Base-by-base conservation (phyloP, 768 basidiomycete genomes). In the Russula earlei region DNA sequence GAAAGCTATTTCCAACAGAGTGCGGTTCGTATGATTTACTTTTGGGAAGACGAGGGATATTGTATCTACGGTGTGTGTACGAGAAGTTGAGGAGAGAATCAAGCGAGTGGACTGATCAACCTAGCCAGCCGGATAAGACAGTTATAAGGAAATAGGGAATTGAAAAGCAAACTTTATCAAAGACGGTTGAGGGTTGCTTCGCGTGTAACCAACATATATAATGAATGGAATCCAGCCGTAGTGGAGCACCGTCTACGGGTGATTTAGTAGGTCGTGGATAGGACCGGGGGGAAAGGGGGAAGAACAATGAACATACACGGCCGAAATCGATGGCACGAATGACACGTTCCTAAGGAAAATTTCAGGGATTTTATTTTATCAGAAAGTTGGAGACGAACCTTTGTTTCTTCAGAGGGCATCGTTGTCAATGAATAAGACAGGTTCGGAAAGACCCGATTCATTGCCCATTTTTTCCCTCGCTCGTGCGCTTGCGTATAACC, bases 161-260 rank as follows among this genome's bases (percentile, higher is more conserved):
- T 52, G 17, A 5, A n/a, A 80, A 19, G 52, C 90, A 65, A 52
- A 95, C 93, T 96, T 94, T 72, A 95, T 95, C 66, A 97, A 75
- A 37, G 91, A 92, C 19, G 94, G 94, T 64, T 93, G 91, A 29
- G 94, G 94, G 67, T 87, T 91, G 67, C 91, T 93, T 63, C 87
- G 77, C 51, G 87, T 89, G 75, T 89, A 96, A 34, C 94, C 95
- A 67, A 96, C 79, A 70, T 93, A 96, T 66, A 98, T 94, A 66
- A 98, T 91, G 67, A 94, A 74, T 31, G 95, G 95, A 66, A 98
- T 92, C 91, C 94, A 98, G 62, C 85, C 86, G 64, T 93, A 96
- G 72, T 96, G 92, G 51, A 96, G 68, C 65, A 93, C 78, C 56
- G 87, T 91, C 93, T 96, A 66, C 22, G 59, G 10, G 43, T 29